Percentiles rank a stretch among this genome's conserved stretches.
Evolutionary conservation across 1,284 basidiomycete genomes (phyloP).

Genomic region (Pisolithus thermaeus): DNA sequence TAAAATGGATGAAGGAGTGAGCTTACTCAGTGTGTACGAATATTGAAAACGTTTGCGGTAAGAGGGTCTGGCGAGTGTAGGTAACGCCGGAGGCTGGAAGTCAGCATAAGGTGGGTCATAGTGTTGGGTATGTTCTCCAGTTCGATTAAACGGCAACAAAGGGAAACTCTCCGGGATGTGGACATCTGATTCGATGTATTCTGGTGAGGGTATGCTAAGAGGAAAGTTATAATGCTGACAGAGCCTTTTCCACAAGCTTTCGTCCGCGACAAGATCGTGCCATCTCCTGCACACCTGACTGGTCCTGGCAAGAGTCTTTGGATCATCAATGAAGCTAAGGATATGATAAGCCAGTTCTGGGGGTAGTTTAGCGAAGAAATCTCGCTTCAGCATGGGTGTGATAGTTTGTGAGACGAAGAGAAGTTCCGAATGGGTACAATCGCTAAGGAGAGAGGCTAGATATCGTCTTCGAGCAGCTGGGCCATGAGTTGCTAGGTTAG

Average conservation of each 20-base stretch:
- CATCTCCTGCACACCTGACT: constrained; percentile 75
- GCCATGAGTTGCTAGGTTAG: constrained; percentile 29
- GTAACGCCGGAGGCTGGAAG: constrained; percentile 6
- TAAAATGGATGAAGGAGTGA: not conserved
- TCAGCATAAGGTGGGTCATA: constrained; percentile 16
- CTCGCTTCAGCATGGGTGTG: constrained; percentile 78
- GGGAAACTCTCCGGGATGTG: constrained; percentile 27
- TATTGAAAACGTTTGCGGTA: constrained; percentile 73
- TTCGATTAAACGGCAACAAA: constrained; percentile 20
- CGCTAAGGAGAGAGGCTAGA: constrained; percentile 56
- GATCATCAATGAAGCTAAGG: constrained; percentile 79
- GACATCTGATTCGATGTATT: constrained; percentile 6
- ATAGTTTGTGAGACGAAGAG: constrained; percentile 74
- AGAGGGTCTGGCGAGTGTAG: constrained; percentile 35
- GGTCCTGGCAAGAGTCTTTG: constrained; percentile 68
- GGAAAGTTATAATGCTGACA: constrained; percentile 58
- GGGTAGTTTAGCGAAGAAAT: constrained; percentile 82
- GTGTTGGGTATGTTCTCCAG: constrained; percentile 27
- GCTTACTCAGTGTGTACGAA: constrained; percentile 70
- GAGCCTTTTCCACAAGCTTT: constrained; percentile 81
- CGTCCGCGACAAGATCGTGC: constrained; percentile 75
- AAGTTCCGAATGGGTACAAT: constrained; percentile 72
- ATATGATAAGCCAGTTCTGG: constrained; percentile 81
- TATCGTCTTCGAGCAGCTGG: constrained; percentile 51
- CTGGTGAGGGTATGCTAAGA: constrained; percentile 7